Percentiles rank a stretch among this genome's conserved stretches.
Conservation (phyloP, 345 rosid species). For the Camelina neglecta region DNA sequence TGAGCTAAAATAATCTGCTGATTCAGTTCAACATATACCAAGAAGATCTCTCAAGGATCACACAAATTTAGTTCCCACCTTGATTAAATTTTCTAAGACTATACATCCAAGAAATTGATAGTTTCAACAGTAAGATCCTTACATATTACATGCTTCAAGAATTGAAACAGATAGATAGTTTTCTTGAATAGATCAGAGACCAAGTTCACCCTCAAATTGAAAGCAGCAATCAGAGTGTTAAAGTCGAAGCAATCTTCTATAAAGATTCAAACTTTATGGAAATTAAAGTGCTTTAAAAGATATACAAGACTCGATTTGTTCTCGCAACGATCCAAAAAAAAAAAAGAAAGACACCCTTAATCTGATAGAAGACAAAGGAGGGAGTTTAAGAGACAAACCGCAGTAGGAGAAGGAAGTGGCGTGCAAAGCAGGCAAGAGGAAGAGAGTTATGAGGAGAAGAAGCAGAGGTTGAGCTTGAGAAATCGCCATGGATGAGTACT, state of each 20-base stretch:
- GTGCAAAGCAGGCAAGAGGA: constrained; percentile 34
- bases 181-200: background rate
- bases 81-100: too few relatives aligned
- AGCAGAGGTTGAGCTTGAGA: constrained; percentile 37
- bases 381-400: constrained; percentile 34
- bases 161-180: background rate
- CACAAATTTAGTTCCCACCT: too few relatives aligned
- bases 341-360: background rate
- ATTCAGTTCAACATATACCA: too few relatives aligned
- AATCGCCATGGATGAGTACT: constrained; percentile 41
- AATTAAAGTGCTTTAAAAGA: background rate
- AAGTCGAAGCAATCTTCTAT: background rate
- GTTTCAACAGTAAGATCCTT: background rate
- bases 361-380: background rate
- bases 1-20: too few relatives aligned
- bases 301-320: background rate
- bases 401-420: constrained; percentile 43
- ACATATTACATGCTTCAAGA: constrained; percentile 6
- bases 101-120: constrained; percentile 3
- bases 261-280: constrained; percentile 6
- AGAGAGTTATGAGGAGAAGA: constrained; percentile 32
- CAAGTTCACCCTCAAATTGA: background rate
- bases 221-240: background rate
- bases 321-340: background rate
- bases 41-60: too few relatives aligned